Conservation (phyloP, 2,329 filamentous ascomycete species). For the Colletotrichum orchidophilum region DNA sequence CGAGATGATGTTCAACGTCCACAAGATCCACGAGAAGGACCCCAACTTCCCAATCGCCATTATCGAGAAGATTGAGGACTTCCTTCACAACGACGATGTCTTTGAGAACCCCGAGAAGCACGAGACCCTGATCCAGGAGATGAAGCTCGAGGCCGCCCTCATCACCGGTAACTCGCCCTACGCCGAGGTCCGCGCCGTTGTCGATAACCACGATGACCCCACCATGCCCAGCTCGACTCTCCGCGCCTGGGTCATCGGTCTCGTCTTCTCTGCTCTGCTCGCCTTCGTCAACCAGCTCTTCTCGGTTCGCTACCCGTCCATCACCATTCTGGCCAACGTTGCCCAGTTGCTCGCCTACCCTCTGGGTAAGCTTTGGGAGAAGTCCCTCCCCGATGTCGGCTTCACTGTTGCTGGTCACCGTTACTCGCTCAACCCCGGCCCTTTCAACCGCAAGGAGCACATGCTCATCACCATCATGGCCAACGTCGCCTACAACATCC, state of each 20-base stretch:
- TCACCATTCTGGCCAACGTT: constrained; percentile 48
- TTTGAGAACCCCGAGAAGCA: constrained; percentile 49
- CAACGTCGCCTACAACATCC: constrained; percentile 55
- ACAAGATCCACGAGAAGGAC: constrained; percentile 52
- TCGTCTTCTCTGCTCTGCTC: constrained; percentile 44
- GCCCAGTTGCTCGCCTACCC: constrained; percentile 50
- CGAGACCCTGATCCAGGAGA: constrained; percentile 42
- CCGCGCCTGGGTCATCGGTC: constrained; percentile 47
- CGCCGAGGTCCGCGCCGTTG: constrained; percentile 50
- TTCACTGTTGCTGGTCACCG: constrained; percentile 44
- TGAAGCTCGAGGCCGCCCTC: constrained; percentile 46
- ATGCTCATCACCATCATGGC: constrained; percentile 64
- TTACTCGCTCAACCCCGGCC: constrained; percentile 56
- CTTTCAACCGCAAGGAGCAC: constrained; percentile 64
- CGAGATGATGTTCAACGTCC: constrained; percentile 48
- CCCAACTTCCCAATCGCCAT: constrained; percentile 54
- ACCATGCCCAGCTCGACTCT: constrained; percentile 47
- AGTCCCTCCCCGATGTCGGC: constrained; percentile 44
- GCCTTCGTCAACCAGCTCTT: constrained; percentile 49
- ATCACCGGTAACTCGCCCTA: constrained; percentile 45
- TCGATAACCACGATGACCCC: constrained; percentile 50
- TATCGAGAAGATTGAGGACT: constrained; percentile 49
- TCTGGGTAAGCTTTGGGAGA: constrained; percentile 46
- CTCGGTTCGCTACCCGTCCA: constrained; percentile 47
- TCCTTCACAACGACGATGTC: constrained; percentile 45